Base-by-base conservation (phyloP, 768 basidiomycete species). In the Termitomyces sp. region DNA sequence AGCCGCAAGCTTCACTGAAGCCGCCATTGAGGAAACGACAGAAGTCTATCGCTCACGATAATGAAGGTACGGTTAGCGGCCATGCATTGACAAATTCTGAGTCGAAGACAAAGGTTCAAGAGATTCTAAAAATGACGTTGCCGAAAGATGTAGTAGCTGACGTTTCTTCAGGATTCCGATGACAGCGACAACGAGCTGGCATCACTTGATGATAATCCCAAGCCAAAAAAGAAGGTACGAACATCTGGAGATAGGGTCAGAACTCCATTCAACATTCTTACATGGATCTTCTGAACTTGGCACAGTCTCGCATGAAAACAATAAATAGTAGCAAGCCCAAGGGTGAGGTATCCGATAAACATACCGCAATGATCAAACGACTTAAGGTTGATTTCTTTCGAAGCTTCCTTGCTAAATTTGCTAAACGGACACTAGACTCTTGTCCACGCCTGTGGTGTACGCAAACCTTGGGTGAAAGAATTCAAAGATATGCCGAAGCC, bases 401-500 rank as follows among this genome's bases (percentile, higher is more conserved):
- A 26, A 40, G 18, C 36, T 28, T 12, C 56, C n/a, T 57, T 32
- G 32, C 22, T 40, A 22, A 16, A 60, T 33, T 46, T 40, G 35
- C 18, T 59, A 7, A 50, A 56, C 44, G 24, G 24, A 57, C 12
- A 16, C n/a, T 57, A 92, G 90, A 75, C 83, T 16, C 70, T 89
- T 14, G 82, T 94, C 1, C 68, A 80, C 14, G 87, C 88, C 2
- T 92, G 92, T 61, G 91, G 91, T 6, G 77, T 88, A 18, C 84
- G 89, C 58, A 92, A 86, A 69, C 74, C 81, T 6, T 94, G 91
- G 91, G 77, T 80, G 9, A 90, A 83, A 66, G 80, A 90, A 56
- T 87, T 92, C 63, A 72, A 83, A 63, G 85, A 77, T 56, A 65
- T 83, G 40, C 79, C 82, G 44, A 75, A 73, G 9, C 77, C 85